phyloP scores from a whole-genome alignment of 2,329 filamentous ascomycete genomes.

The Paraconiothyrium sp. region DNA sequence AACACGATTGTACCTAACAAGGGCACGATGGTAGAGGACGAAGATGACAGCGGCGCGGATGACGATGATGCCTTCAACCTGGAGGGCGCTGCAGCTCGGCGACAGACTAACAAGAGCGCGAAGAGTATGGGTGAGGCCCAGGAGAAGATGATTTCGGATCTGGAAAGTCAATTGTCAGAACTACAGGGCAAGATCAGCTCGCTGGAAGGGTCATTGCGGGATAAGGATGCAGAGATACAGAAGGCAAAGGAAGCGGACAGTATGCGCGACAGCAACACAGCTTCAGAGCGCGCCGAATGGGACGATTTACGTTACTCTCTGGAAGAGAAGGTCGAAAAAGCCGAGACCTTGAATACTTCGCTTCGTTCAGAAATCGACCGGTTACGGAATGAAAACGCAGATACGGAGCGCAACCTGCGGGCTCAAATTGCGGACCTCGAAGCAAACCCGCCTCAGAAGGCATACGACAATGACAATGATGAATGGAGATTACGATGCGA shows the following conservation, averaged over 20 bases:
- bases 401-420: constrained; percentile 69
- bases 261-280: constrained; percentile 58
- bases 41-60: constrained; percentile 62
- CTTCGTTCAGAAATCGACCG: constrained; percentile 82
- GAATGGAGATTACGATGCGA: constrained; percentile 52
- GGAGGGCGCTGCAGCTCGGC: constrained; percentile 55
- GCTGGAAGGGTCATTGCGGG: constrained; percentile 74
- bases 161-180: constrained; percentile 78
- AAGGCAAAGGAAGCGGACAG: constrained; percentile 68
- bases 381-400: constrained; percentile 73
- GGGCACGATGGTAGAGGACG: constrained; percentile 92
- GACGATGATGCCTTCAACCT: constrained; percentile 70
- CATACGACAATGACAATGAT: constrained; percentile 32
- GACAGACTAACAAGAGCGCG: constrained; percentile 57
- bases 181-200: constrained; percentile 77
- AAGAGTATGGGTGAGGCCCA: constrained; percentile 47
- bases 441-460: constrained; percentile 34
- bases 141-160: constrained; percentile 70
- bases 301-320: constrained; percentile 71
- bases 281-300: constrained; percentile 76
- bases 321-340: constrained; percentile 77
- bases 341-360: constrained; percentile 79
- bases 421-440: constrained; percentile 67
- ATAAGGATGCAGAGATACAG: constrained; percentile 76
- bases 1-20: constrained; percentile 98